Evolutionary conservation across 495 filamentous ascomycete species (phyloP), one percentile per base, ranked within the genome.

Genomic region (Xylaria sp.): DNA sequence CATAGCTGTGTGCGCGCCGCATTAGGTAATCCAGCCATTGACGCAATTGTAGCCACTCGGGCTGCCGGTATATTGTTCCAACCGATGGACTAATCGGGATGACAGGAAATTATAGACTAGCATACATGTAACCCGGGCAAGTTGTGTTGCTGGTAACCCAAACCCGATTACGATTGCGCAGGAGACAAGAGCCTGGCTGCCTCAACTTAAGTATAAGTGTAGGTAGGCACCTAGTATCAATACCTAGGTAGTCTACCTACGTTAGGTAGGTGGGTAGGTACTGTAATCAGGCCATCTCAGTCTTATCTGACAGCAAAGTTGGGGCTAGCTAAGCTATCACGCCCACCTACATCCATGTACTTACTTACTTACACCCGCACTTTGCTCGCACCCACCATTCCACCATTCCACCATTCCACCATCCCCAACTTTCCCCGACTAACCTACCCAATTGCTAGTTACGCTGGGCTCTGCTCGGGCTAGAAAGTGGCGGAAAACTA

Each of bases 391-490:
- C 46, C n/a, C 46, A 19, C 17, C 15, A 9, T n/a, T 21, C 46
- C 43, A 21, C 44, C 35, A 11, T 41, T 41, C 48, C 8, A 21
- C 57, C 57, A 59, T n/a, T n/a, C 19, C 67, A 37, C 44, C 26
- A 52, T 53, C 58, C 68, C 58, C 33, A 63, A 53, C 35, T 62
- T 63, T 55, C 64, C 48, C 33, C 64, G 48, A 55, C 62, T 35
- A 37, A 9, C 29, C 62, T 31, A 52, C n/a, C n/a, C 40, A 66
- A 29, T 7, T 37, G 17, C 24, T 41, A 17, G 11, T n/a, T 15
- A 14, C 26, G n/a, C 41, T 50, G 5, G 44, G 3, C 35, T 31
- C 24, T 14, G n/a, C 19, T 37, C 8, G 2, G 21, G 58, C 24
- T 63, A 7, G 40, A 58, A 29, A 29, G 24, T 35, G 29, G 53